These are phyloP conservation scores for Polytrichum commune DNA, from an alignment of 225 moss, liverwort and hornwort genomes.

Conservation along the genomic window DNA sequence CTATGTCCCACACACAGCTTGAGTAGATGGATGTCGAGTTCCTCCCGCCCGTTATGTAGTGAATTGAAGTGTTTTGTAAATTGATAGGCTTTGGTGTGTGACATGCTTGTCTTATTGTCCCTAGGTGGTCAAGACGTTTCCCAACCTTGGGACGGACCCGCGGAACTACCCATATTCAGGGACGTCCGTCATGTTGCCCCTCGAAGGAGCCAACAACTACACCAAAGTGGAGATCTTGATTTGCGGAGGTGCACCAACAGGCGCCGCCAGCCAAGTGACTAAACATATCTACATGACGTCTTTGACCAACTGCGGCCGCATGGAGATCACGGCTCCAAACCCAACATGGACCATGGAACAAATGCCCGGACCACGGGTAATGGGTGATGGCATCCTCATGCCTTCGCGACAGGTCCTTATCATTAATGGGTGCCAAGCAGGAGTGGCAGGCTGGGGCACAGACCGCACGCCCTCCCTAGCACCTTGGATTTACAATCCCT, in stretches of 20 bases:
- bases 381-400: conserved; percentile 41
- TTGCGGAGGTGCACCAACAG: conserved; percentile 47
- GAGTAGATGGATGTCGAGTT: too few relatives aligned
- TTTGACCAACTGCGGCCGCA: conserved; percentile 35
- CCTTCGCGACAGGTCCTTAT: conserved; percentile 34
- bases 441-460: conserved; percentile 32
- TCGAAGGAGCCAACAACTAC: conserved; percentile 23
- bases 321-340: conserved; percentile 16
- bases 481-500: conserved; percentile 24
- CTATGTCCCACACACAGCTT: too few relatives aligned
- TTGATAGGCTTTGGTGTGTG: too few relatives aligned
- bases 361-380: conserved; percentile 37
- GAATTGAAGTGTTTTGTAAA: too few relatives aligned
- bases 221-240: conserved; percentile 33
- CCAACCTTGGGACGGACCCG: conserved; percentile 17
- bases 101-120: too few relatives aligned
- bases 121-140: conserved; percentile 14
- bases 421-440: conserved; percentile 36
- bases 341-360: conserved; percentile 36
- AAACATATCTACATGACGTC: conserved; percentile 4
- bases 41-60: too few relatives aligned
- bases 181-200: conserved; percentile 33
- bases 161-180: conserved; percentile 33
- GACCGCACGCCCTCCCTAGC: conserved; percentile 19
- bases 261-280: conserved; percentile 18